A percentile compares a stretch with the other conserved stretches of the same genome.
Conservation (phyloP, 2,329 filamentous ascomycete species). For the Ascochyta fabae region DNA sequence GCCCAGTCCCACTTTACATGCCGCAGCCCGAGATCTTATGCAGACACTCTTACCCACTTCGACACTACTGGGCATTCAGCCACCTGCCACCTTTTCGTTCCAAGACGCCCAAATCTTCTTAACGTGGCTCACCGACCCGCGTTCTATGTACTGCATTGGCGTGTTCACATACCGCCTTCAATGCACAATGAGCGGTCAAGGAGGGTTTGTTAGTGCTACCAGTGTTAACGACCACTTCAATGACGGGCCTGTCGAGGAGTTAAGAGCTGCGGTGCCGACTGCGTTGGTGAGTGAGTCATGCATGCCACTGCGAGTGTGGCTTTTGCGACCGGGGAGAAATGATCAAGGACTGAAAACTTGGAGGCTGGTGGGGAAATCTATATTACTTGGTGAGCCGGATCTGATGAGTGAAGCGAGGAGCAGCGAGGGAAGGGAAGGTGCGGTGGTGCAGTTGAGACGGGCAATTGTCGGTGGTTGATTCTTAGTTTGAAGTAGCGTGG, state of each 20-base stretch:
- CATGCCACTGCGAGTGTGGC: slow-evolving; percentile 19
- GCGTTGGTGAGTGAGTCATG: slow-evolving; percentile 17
- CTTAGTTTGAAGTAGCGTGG: background rate
- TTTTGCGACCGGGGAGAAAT: slow-evolving; percentile 12
- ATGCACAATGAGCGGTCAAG: slow-evolving; percentile 1
- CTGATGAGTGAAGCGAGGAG: slow-evolving; percentile 5
- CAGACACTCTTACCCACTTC: slow-evolving; percentile 2
- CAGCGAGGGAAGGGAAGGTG: slow-evolving; percentile 3
- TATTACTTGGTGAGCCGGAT: slow-evolving; percentile 24
- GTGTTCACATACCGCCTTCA: background rate
- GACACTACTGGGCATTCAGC: background rate
- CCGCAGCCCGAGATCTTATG: slow-evolving; percentile 12
- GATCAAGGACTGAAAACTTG: slow-evolving; percentile 4
- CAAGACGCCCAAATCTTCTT: slow-evolving; percentile 23
- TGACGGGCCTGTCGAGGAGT: slow-evolving; percentile 6
- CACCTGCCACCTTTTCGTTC: background rate
- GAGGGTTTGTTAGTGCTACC: slow-evolving; percentile 9
- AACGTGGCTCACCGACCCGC: slow-evolving; percentile 25
- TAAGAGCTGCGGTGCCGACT: slow-evolving; percentile 17
- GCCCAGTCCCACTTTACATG: slow-evolving; percentile 5
- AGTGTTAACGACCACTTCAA: slow-evolving; percentile 13
- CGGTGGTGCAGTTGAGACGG: slow-evolving; percentile 2
- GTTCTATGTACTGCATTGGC: slow-evolving; percentile 23
- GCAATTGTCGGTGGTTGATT: slow-evolving; percentile 6
- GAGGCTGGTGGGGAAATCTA: slow-evolving; percentile 22